phyloP scores from a whole-genome alignment of 345 rosid species.

The Streptanthus diversifolius region DNA sequence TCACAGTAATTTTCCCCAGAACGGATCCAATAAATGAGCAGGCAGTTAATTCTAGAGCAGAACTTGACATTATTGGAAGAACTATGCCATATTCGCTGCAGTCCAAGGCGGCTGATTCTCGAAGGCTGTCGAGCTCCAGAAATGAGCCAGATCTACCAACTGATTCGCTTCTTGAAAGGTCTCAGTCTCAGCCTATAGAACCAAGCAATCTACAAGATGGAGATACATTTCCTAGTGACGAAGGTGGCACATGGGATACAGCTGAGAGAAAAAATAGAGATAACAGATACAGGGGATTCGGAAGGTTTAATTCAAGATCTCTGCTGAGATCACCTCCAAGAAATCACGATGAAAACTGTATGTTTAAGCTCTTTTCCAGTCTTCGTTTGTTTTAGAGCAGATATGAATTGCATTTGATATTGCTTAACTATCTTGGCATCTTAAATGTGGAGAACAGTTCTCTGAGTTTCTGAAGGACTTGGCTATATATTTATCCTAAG shows the following conservation, averaged over 20 bases:
- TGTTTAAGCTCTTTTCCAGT: slow-evolving; percentile 29
- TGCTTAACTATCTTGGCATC: not conserved
- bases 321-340: slow-evolving; percentile 47
- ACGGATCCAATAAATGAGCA: slow-evolving; percentile 53
- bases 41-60: slow-evolving; percentile 67
- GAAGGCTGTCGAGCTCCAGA: slow-evolving; percentile 48
- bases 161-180: slow-evolving; percentile 42
- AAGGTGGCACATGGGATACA: slow-evolving; percentile 45
- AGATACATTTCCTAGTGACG: slow-evolving; percentile 40
- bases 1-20: slow-evolving; percentile 81
- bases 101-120: slow-evolving; percentile 61
- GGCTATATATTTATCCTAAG: not conserved
- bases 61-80: slow-evolving; percentile 73
- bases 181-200: slow-evolving; percentile 44
- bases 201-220: slow-evolving; percentile 40
- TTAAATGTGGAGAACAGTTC: not conserved
- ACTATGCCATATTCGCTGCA: slow-evolving; percentile 99
- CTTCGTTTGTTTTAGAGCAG: not conserved
- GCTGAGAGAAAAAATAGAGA: slow-evolving; percentile 56
- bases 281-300: slow-evolving; percentile 42
- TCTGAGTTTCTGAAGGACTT: not conserved
- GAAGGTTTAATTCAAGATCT: slow-evolving; percentile 47
- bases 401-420: slow-evolving; percentile 2
- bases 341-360: slow-evolving; percentile 60
- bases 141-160: slow-evolving; percentile 61